phyloP scores from a whole-genome alignment of 805 yeast species.

The Saccharomyces jurei region DNA sequence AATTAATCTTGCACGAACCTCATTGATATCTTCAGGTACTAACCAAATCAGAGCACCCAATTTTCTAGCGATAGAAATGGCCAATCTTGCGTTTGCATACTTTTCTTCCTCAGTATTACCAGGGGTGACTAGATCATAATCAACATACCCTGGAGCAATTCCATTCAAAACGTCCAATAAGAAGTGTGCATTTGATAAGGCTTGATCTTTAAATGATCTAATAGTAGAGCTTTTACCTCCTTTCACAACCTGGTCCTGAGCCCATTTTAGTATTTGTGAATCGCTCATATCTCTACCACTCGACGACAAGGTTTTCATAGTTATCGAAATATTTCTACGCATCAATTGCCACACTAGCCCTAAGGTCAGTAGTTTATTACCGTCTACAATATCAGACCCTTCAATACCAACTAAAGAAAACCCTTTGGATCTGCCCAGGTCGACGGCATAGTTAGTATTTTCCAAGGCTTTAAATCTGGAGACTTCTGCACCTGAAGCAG shows the following conservation, averaged over 20 bases:
- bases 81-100: conserved; percentile 91
- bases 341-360: conserved; percentile 97
- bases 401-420: conserved; percentile 96
- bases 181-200: conserved; percentile 71
- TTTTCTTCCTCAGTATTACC: conserved; percentile 77
- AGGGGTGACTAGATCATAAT: conserved; percentile 79
- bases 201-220: conserved; percentile 79
- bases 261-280: conserved; percentile 87
- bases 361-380: conserved; percentile 76
- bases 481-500: conserved; percentile 65
- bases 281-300: conserved; percentile 75
- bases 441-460: conserved; percentile 97
- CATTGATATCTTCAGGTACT: conserved; percentile 98
- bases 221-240: conserved; percentile 72
- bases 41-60: conserved; percentile 96
- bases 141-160: conserved; percentile 94
- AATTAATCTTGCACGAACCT: conserved; percentile 88
- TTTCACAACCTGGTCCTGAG: conserved; percentile 72
- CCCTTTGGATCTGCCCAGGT: conserved; percentile 82
- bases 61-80: conserved; percentile 96
- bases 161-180: conserved; percentile 87
- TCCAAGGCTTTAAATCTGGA: conserved; percentile 92
- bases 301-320: conserved; percentile 63
- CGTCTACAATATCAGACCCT: conserved; percentile 95
- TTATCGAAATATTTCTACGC: conserved; percentile 88